Evolutionary conservation across 2,329 filamentous ascomycete species (phyloP).

Genomic region (Coleophoma crateriformis): DNA sequence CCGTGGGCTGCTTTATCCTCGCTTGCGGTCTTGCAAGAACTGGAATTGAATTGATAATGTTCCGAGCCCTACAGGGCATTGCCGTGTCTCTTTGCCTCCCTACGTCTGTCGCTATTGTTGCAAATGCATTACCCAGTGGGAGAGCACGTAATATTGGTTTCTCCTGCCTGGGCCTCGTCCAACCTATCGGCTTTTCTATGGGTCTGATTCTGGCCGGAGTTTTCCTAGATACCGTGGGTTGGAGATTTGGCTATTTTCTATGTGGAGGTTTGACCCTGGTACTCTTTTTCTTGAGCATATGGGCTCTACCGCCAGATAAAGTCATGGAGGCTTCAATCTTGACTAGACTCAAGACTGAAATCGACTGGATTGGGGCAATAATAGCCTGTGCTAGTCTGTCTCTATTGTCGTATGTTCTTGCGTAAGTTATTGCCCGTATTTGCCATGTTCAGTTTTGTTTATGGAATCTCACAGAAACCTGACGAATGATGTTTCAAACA

Average conservation of each 20-base stretch:
- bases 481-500: constrained; percentile 32
- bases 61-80: constrained; percentile 39
- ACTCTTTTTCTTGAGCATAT: constrained; percentile 30
- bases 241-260: constrained; percentile 41
- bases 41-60: constrained; percentile 37
- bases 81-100: constrained; percentile 42
- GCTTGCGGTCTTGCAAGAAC: constrained; percentile 33
- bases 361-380: constrained; percentile 49
- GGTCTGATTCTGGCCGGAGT: constrained; percentile 45
- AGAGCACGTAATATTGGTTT: constrained; percentile 34
- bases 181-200: constrained; percentile 43
- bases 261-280: constrained; percentile 28
- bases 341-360: constrained; percentile 29
- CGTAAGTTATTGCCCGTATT: constrained; percentile 30
- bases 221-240: constrained; percentile 39
- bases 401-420: constrained; percentile 47
- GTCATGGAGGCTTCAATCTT: constrained; percentile 24
- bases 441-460: too few relatives aligned
- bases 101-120: constrained; percentile 42
- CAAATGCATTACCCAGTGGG: constrained; percentile 33
- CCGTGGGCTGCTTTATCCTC: constrained; percentile 36
- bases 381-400: constrained; percentile 41
- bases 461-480: constrained; percentile 17
- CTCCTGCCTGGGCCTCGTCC: constrained; percentile 37
- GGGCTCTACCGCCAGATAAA: constrained; percentile 26